Evolutionary conservation across 2,329 filamentous ascomycete species (phyloP).

Genomic region (Phyllosticta citribraziliensis): DNA sequence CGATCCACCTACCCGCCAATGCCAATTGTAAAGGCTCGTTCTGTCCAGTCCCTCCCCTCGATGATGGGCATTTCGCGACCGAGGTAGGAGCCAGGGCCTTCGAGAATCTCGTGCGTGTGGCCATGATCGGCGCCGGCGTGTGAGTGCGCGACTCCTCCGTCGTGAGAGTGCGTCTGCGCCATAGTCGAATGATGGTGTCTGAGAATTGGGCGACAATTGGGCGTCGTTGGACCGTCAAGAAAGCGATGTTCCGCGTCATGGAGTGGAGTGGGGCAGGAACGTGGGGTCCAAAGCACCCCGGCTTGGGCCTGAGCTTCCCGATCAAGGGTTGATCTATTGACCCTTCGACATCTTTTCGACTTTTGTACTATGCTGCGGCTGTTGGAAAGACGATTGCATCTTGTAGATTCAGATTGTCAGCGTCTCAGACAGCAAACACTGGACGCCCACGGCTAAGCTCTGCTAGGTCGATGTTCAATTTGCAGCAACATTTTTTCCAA

Average conservation of each 20-base stretch:
- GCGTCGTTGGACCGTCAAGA: not conserved
- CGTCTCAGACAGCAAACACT: too few species aligned
- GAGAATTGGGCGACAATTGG: not conserved
- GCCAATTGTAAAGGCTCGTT: conserved; percentile 90
- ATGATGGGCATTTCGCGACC: conserved; percentile 89
- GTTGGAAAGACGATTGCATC: too few species aligned
- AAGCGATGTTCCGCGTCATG: not conserved
- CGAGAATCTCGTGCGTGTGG: conserved; percentile 90
- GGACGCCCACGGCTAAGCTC: too few species aligned
- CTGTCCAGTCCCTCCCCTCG: conserved; percentile 76
- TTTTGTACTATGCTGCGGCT: too few species aligned
- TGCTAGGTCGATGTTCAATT: too few species aligned
- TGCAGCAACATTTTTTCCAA: too few species aligned
- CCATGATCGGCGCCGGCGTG: conserved; percentile 60
- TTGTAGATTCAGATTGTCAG: too few species aligned
- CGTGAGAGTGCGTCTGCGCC: conserved; percentile 42
- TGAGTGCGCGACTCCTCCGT: conserved; percentile 35
- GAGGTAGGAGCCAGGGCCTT: conserved; percentile 83
- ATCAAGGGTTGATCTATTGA: not conserved
- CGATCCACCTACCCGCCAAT: conserved; percentile 71
- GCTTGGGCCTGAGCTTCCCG: not conserved
- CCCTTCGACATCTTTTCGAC: too few species aligned
- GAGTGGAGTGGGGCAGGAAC: not conserved
- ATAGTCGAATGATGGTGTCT: not conserved
- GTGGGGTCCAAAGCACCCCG: not conserved